Base-by-base conservation (phyloP, 108 stramenopile species). In the Discostella pseudostelligera region DNA sequence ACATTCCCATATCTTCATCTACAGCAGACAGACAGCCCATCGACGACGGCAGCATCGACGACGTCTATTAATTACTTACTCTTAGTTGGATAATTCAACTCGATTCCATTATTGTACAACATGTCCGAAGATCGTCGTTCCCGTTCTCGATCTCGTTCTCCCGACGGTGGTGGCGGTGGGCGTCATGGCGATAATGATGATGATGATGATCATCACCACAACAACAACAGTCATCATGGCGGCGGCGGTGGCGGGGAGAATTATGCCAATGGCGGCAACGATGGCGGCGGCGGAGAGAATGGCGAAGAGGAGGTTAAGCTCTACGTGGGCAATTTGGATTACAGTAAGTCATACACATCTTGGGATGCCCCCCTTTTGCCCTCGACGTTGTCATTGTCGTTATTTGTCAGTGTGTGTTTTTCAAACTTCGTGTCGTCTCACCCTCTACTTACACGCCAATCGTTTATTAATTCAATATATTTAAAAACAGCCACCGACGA, bases 281-380 rank as follows among this genome's bases (percentile, higher is more conserved):
- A 40, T 39, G 72, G 53, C 13, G 72, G 60, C 22, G 53, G 62
- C 12, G 62, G 62, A 32, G 62, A 48, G 19, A 20, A 32, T 11
- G 65, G 65, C 35, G 65, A 37, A 3, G 65, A 54, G 4, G 53
- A 82, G 25, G 82, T 92, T 29, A 95, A 95, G 80, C 88, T 95
- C 72, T 95, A 95, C 77, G 80, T 92, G 26, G 94, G 94, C 39
- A 93, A 96, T 60, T 71, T 91, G 32, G 88, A 91, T 50, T 91
- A 91, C 57, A 75, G 87, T 90, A 50, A 47, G 67, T 65, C 4
- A 49, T 3, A 21, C n/a, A n/a, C n/a, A n/a, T n/a, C n/a, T n/a
- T n/a, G n/a, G n/a, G n/a, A n/a, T n/a, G n/a, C n/a, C n/a, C 13
- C 22, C 4, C n/a, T 3, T 3, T 20, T 19, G n/a, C n/a, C n/a